A percentile compares a stretch with the other conserved stretches of the same genome.
These are phyloP conservation scores for Chaetoscypha palmicola DNA, from an alignment of 2,329 filamentous ascomycete genomes.

Conservation along the genomic window DNA sequence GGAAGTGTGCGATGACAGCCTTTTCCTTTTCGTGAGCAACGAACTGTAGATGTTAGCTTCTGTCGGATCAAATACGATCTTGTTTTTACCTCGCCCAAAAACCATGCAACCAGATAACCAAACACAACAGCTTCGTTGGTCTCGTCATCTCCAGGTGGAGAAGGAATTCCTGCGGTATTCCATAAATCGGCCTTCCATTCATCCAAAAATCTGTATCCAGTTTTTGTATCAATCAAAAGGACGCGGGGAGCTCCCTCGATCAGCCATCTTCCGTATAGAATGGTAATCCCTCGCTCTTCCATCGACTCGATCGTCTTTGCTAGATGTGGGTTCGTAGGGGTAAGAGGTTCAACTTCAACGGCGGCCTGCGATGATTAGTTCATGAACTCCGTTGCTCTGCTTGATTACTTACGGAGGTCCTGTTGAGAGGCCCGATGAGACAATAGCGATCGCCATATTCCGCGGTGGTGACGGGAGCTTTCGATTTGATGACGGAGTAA, in stretches of 20 bases:
- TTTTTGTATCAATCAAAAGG: slow-evolving; percentile 89
- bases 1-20: slow-evolving; percentile 95
- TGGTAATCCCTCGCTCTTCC: slow-evolving; percentile 82
- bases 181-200: slow-evolving; percentile 98
- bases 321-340: slow-evolving; percentile 74
- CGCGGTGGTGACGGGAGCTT: slow-evolving; percentile 92
- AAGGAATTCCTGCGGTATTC: slow-evolving; percentile 89
- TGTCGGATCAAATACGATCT: background rate
- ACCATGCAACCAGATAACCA: slow-evolving; percentile 96
- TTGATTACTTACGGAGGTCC: slow-evolving; percentile 74
- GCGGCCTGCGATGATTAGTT: slow-evolving; percentile 56
- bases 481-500: slow-evolving; percentile 98
- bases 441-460: slow-evolving; percentile 98
- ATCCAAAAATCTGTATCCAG: slow-evolving; percentile 81
- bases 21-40: slow-evolving; percentile 86
- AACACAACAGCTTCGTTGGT: slow-evolving; percentile 98
- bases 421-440: slow-evolving; percentile 88
- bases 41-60: slow-evolving; percentile 51
- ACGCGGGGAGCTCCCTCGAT: slow-evolving; percentile 95
- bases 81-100: slow-evolving; percentile 77
- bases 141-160: slow-evolving; percentile 83
- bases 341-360: slow-evolving; percentile 94
- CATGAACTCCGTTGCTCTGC: too few species aligned
- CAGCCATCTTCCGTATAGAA: slow-evolving; percentile 92
- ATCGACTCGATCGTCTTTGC: slow-evolving; percentile 82